Evolutionary conservation across 2,329 filamentous ascomycete genomes (phyloP), one percentile per base, ranked within the genome.

Genomic region (Penicillium sp.): DNA sequence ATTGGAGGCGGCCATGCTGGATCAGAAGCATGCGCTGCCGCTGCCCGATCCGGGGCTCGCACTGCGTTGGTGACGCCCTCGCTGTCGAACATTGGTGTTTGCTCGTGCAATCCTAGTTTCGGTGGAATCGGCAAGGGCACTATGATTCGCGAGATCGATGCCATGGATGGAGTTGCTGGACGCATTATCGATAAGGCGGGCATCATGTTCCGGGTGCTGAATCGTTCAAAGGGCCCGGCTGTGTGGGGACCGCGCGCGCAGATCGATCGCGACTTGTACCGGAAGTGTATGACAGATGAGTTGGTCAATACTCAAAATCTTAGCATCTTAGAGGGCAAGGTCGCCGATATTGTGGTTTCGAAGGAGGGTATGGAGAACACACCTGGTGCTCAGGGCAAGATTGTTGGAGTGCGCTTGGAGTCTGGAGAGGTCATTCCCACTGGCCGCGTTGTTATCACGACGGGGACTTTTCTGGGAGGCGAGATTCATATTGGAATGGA

Each of bases 71-170:
- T 99, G 51, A 99, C 95, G 1, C 95, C 94, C 2, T 92, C 90
- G 61, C 77, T 91, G 59, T 88, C 93, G 60, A 96, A 97, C 69
- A 87, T 98, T 20, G 94, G 94, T 57, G 91, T 95, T 34, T 98
- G 94, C 79, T 97, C 93, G 38, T 98, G 94, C 79, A 98, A 98
- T 74, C 94, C 94, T 1, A 96, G 92, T 64, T 96, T 99, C 72
- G 95, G 95, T 41, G 95, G 95, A n/a, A 98, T 99, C 68, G 95
- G 95, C 47, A 99, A 99, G 75, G 95, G 95, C 15, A 98, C 91
- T 10, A 97, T 99, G 81, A 82, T 99, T 53, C 88, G 94, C 43
- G 95, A 99, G 77, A 89, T 99, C 35, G 95, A 99, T 79, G 95
- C 95, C 0, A 82, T 99, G 60, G 95, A 98, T 71, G 95, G 95